Conservation (phyloP, 2,329 filamentous ascomycete species). For the Falciphora oryzae region DNA sequence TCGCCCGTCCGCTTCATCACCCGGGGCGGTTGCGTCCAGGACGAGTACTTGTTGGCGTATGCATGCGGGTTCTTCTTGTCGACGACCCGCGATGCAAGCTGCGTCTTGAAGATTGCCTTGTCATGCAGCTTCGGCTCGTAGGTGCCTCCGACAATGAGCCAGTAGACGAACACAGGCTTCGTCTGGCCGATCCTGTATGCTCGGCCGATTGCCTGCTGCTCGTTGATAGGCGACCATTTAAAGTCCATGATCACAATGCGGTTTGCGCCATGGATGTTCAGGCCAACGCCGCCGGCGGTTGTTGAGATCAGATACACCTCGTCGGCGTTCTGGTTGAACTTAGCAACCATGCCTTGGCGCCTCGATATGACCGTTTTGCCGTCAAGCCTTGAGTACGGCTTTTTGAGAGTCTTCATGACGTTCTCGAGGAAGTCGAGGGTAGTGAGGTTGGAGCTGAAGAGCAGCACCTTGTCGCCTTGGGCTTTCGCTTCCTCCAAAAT, state of each 20-base stretch:
- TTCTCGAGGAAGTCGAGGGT: constrained; percentile 64
- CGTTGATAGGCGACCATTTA: constrained; percentile 71
- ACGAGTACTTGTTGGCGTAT: constrained; percentile 49
- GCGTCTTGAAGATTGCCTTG: constrained; percentile 73
- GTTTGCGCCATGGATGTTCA: constrained; percentile 81
- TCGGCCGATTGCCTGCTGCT: constrained; percentile 82
- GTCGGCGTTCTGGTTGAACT: constrained; percentile 55
- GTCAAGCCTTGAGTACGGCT: constrained; percentile 57
- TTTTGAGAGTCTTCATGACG: constrained; percentile 43
- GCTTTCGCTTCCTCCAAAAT: constrained; percentile 62
- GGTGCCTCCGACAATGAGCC: constrained; percentile 70
- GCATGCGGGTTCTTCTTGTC: constrained; percentile 76
- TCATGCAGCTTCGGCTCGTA: constrained; percentile 72
- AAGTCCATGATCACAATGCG: constrained; percentile 84
- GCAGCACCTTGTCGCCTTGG: constrained; percentile 65
- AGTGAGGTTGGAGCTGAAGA: constrained; percentile 70
- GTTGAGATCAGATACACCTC: constrained; percentile 79
- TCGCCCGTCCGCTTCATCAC: constrained; percentile 47
- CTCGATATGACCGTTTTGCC: constrained; percentile 50
- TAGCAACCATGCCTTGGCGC: constrained; percentile 59
- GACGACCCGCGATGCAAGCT: constrained; percentile 72
- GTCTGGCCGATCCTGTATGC: constrained; percentile 80
- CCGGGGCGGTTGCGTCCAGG: constrained; percentile 56
- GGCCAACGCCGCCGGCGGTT: constrained; percentile 70
- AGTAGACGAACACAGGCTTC: constrained; percentile 80